Percentiles rank a stretch among this genome's conserved stretches.
Conservation (phyloP, 1,284 basidiomycete species). For the Melanopsichium pennsylvanicum region DNA sequence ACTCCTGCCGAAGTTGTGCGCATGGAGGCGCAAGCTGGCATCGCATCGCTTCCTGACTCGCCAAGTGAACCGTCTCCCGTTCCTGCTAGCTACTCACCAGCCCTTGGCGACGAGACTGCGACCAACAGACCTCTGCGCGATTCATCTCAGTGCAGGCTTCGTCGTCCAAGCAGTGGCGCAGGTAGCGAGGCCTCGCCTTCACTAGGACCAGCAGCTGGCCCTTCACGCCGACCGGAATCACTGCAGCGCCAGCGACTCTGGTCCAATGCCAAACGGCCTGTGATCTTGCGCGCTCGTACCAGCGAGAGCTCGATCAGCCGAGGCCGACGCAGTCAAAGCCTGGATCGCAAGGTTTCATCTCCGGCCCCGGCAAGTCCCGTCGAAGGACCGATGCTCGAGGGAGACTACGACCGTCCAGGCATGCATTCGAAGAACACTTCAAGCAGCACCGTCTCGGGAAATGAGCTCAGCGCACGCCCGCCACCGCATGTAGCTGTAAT, state of each 20-base stretch:
- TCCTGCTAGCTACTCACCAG: slow-evolving; percentile 27
- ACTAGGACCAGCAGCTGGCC: slow-evolving; percentile 5
- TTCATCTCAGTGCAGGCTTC: slow-evolving; percentile 5
- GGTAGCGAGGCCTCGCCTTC: slow-evolving; percentile 30
- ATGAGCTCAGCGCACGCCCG: slow-evolving; percentile 7
- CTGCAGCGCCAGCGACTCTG: slow-evolving; percentile 19
- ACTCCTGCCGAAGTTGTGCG: slow-evolving; percentile 56
- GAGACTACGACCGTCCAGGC: slow-evolving; percentile 5
- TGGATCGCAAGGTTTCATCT: slow-evolving; percentile 18
- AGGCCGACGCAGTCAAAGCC: slow-evolving; percentile 23
- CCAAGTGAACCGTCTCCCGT: slow-evolving; percentile 46
- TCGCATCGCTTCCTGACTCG: slow-evolving; percentile 45
- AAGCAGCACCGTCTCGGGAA: slow-evolving; percentile 13
- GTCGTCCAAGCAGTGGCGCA: slow-evolving; percentile 20
- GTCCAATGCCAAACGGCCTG: slow-evolving; percentile 34
- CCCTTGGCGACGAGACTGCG: slow-evolving; percentile 6
- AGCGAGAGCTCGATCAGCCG: slow-evolving; percentile 37
- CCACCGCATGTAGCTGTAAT: slow-evolving; percentile 35
- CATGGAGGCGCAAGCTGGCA: slow-evolving; percentile 58
- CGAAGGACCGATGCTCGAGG: slow-evolving; percentile 6
- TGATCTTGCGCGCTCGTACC: slow-evolving; percentile 21
- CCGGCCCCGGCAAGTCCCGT: slow-evolving; percentile 15
- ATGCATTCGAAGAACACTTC: slow-evolving; percentile 35
- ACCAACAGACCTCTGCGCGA: slow-evolving; percentile 5
- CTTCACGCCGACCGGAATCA: slow-evolving; percentile 22